These are phyloP conservation scores for Populus euphratica DNA, from an alignment of 345 rosid species.

Conservation along the genomic window DNA sequence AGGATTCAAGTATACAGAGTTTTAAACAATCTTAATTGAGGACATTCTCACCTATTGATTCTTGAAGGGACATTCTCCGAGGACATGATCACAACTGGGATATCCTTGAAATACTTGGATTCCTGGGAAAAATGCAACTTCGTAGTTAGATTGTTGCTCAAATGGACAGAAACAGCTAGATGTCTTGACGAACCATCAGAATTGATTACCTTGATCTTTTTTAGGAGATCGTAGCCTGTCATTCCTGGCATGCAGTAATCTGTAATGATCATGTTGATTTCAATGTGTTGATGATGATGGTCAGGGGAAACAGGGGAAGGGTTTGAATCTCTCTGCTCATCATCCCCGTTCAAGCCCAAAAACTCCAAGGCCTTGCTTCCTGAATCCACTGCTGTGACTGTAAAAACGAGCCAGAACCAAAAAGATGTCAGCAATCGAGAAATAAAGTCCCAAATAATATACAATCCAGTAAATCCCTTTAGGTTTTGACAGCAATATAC, in stretches of 20 bases:
- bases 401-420: neutral
- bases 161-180: neutral
- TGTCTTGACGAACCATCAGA: neutral
- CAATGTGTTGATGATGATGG: constrained; percentile 27
- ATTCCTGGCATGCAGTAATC: constrained; percentile 98
- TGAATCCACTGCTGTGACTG: constrained; percentile 92
- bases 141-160: neutral
- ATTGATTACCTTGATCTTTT: constrained; percentile 61
- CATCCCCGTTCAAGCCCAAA: constrained; percentile 50
- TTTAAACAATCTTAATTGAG: neutral
- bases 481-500: constrained; percentile 14
- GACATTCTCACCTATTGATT: constrained; percentile 48
- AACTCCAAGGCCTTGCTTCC: constrained; percentile 84
- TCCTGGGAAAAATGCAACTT: constrained; percentile 34
- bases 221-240: constrained; percentile 92
- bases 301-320: constrained; percentile 33
- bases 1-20: neutral
- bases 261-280: constrained; percentile 76
- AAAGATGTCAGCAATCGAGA: neutral
- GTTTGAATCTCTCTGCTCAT: constrained; percentile 25
- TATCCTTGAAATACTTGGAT: constrained; percentile 61
- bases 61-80: constrained; percentile 86
- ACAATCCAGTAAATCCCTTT: neutral
- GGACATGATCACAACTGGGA: constrained; percentile 92
- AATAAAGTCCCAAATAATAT: neutral